Percentiles rank a stretch among this genome's conserved stretches.
Evolutionary conservation across 345 rosid genomes (phyloP).

Genomic region (Abelmoschus esculentus): DNA sequence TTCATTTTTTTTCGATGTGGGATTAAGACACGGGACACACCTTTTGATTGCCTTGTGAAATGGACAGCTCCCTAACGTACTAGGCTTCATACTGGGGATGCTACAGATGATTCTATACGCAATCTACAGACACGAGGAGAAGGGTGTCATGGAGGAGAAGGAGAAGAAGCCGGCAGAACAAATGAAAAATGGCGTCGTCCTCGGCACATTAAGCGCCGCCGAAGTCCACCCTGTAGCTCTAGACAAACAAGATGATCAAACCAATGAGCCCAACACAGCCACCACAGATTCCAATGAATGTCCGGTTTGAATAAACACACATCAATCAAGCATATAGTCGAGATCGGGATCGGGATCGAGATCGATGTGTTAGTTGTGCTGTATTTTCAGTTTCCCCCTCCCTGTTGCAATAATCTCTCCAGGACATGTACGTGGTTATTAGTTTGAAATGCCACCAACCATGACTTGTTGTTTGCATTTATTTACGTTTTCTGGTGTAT

Average conservation of each 20-base stretch:
- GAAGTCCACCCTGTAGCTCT: conserved; percentile 28
- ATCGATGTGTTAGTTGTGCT: neutral
- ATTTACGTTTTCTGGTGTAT: neutral
- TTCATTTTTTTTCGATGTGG: neutral
- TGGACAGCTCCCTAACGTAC: conserved; percentile 61
- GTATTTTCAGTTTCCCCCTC: too few species aligned
- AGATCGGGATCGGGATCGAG: too few species aligned
- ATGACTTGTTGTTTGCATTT: neutral
- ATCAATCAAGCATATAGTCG: too few species aligned
- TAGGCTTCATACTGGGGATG: conserved; percentile 67
- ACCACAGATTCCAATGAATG: conserved; percentile 17
- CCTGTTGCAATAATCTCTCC: neutral
- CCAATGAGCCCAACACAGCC: neutral
- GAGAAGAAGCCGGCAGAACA: conserved; percentile 28
- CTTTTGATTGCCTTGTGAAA: neutral
- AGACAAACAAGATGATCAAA: neutral
- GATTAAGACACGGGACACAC: neutral
- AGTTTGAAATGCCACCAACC: neutral
- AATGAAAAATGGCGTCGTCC: conserved; percentile 19
- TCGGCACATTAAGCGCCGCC: conserved; percentile 15
- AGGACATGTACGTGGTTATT: neutral
- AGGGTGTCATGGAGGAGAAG: neutral
- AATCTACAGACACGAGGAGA: conserved; percentile 34
- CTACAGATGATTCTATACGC: conserved; percentile 63
- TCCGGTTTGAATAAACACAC: conserved; percentile 14